Evolutionary conservation across 176 grass and related monocot species (phyloP).

Genomic region (Elaeis guineensis): DNA sequence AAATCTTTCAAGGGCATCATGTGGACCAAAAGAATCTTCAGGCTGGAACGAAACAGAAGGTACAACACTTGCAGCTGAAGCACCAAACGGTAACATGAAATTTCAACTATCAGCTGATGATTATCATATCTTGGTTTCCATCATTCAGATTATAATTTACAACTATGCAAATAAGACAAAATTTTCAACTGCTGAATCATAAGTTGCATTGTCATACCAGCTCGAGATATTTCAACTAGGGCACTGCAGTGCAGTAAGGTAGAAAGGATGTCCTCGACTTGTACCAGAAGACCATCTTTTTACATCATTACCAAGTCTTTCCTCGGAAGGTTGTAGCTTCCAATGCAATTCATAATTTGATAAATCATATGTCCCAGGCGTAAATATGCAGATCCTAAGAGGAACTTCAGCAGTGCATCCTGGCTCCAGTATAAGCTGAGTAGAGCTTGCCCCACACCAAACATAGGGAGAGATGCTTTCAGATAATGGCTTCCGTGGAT

Average conservation of each 20-base stretch:
- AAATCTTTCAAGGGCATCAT: too few relatives aligned
- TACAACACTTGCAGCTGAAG: too few relatives aligned
- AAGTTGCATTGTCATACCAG: neutral
- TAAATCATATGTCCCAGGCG: slow-evolving; percentile 79
- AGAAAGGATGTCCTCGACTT: slow-evolving; percentile 64
- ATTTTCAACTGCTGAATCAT: too few relatives aligned
- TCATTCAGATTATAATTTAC: too few relatives aligned
- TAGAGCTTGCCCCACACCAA: slow-evolving; percentile 74
- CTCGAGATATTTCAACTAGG: slow-evolving; percentile 9
- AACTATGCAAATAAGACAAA: too few relatives aligned
- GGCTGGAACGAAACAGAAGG: too few relatives aligned
- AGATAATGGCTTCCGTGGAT: slow-evolving; percentile 29
- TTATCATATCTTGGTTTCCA: too few relatives aligned
- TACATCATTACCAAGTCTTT: slow-evolving; percentile 23
- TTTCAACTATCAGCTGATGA: too few relatives aligned
- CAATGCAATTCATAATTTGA: slow-evolving; percentile 89
- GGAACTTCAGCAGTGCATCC: slow-evolving; percentile 49
- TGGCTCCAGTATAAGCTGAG: slow-evolving; percentile 49
- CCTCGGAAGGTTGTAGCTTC: slow-evolving; percentile 33
- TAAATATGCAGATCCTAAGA: slow-evolving; percentile 71
- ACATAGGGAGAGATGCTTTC: slow-evolving; percentile 63
- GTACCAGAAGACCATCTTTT: slow-evolving; percentile 22
- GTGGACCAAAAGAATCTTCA: too few relatives aligned
- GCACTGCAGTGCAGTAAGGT: slow-evolving; percentile 58
- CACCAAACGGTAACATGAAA: too few relatives aligned